phyloP scores from a whole-genome alignment of 164 flowering plant species.

The Magnolia kwangsiensis region DNA sequence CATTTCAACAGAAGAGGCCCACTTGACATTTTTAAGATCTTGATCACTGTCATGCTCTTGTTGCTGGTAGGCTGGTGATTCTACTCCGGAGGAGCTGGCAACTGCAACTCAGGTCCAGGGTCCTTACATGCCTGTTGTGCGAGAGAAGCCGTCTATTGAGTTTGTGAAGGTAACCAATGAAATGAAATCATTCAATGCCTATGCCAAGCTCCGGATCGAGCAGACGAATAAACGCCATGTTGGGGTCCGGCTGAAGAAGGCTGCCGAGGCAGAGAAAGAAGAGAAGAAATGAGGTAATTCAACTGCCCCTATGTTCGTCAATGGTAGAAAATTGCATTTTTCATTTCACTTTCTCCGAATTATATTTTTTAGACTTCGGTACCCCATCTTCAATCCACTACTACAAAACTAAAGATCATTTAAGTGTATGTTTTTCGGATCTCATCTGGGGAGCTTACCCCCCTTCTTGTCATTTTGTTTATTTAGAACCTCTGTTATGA shows the following conservation, averaged over 20 bases:
- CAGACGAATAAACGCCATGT: conserved; percentile 38
- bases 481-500: too few relatives aligned
- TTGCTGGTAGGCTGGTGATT: conserved; percentile 38
- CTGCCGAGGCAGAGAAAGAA: conserved; percentile 65
- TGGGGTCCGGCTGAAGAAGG: conserved; percentile 50
- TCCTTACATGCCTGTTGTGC: conserved; percentile 39
- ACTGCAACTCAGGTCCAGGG: conserved; percentile 45
- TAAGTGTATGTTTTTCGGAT: too few relatives aligned
- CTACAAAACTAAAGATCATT: too few relatives aligned
- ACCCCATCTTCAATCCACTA: too few relatives aligned
- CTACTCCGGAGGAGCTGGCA: conserved; percentile 42
- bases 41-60: background rate
- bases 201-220: conserved; percentile 48
- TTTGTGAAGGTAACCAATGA: conserved; percentile 49
- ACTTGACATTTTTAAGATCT: background rate
- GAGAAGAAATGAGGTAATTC: conserved; percentile 42
- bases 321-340: too few relatives aligned
- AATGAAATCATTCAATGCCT: conserved; percentile 51
- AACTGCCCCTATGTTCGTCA: background rate
- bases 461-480: too few relatives aligned
- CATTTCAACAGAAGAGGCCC: too few relatives aligned
- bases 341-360: too few relatives aligned
- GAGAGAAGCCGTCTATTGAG: conserved; percentile 44
- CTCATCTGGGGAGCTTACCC: too few relatives aligned
- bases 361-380: too few relatives aligned